Percentiles rank a stretch among this genome's conserved stretches.
These are phyloP conservation scores for Psilocybe azurescens DNA, from an alignment of 768 basidiomycete genomes.

Conservation along the genomic window DNA sequence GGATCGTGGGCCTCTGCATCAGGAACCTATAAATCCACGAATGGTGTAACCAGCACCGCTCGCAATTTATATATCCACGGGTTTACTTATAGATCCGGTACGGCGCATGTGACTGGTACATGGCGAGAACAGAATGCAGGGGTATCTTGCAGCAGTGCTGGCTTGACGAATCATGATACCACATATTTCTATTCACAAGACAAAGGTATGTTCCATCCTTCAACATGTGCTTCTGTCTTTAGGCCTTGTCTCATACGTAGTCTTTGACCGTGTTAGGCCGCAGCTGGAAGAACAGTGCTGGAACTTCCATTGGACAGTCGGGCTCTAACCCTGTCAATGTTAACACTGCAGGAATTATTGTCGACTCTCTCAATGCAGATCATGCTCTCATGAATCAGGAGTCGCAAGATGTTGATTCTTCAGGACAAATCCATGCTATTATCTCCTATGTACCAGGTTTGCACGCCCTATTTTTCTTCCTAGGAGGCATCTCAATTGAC, in stretches of 20 bases:
- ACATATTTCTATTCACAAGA: constrained; percentile 52
- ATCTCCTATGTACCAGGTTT: constrained; percentile 55
- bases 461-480: background rate
- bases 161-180: constrained; percentile 55
- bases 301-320: constrained; percentile 41
- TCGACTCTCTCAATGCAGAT: constrained; percentile 49
- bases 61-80: constrained; percentile 55
- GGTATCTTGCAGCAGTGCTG: constrained; percentile 46
- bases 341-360: constrained; percentile 47
- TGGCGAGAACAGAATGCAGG: constrained; percentile 51
- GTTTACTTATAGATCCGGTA: constrained; percentile 43
- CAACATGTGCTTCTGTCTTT: background rate
- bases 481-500: background rate
- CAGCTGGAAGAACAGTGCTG: constrained; percentile 50
- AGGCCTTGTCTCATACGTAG: background rate
- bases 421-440: constrained; percentile 48
- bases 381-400: constrained; percentile 61
- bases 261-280: constrained; percentile 34
- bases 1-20: constrained; percentile 52
- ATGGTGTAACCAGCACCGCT: constrained; percentile 43
- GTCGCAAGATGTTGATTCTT: constrained; percentile 50
- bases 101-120: constrained; percentile 49
- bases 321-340: constrained; percentile 47
- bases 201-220: constrained; percentile 33
- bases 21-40: constrained; percentile 48